These are phyloP conservation scores for Metschnikowia corniflorae DNA, from an alignment of 805 yeast species.

Conservation along the genomic window DNA sequence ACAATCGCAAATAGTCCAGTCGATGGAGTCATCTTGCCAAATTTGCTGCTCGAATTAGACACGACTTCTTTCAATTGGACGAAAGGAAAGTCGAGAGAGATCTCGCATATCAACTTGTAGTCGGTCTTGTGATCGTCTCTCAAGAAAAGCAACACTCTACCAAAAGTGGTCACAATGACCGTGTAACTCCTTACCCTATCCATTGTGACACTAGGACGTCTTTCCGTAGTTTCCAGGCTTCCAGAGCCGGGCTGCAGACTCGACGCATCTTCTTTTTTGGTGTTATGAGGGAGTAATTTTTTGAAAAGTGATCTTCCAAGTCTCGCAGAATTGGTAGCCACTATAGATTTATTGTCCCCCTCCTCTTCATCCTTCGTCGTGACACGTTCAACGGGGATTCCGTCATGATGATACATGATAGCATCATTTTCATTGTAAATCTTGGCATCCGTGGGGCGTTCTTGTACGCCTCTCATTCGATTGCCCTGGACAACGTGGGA, in stretches of 20 bases:
- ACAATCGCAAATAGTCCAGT: constrained; percentile 54
- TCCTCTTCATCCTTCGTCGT: constrained; percentile 10
- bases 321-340: constrained; percentile 11
- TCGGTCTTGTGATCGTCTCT: constrained; percentile 36
- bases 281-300: constrained; percentile 20
- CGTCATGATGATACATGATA: constrained; percentile 12
- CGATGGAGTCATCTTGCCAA: constrained; percentile 32
- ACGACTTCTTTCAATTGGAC: constrained; percentile 58
- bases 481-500: constrained; percentile 39
- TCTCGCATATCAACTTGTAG: constrained; percentile 50
- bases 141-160: constrained; percentile 56
- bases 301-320: constrained; percentile 21
- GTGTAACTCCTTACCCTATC: constrained; percentile 48
- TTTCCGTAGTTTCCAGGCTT: constrained; percentile 2
- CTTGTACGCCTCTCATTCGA: constrained; percentile 13
- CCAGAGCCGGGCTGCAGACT: constrained; percentile 2
- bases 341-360: constrained; percentile 6
- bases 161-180: constrained; percentile 57
- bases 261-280: constrained; percentile 14
- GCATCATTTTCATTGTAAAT: constrained; percentile 14
- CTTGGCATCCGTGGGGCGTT: background rate
- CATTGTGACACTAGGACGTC: constrained; percentile 13
- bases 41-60: constrained; percentile 27
- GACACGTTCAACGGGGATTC: constrained; percentile 1
- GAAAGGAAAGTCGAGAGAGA: constrained; percentile 50